Evolutionary conservation across 371 early-diverging fungal species (phyloP).

Genomic region (Nematocida ironsii): DNA sequence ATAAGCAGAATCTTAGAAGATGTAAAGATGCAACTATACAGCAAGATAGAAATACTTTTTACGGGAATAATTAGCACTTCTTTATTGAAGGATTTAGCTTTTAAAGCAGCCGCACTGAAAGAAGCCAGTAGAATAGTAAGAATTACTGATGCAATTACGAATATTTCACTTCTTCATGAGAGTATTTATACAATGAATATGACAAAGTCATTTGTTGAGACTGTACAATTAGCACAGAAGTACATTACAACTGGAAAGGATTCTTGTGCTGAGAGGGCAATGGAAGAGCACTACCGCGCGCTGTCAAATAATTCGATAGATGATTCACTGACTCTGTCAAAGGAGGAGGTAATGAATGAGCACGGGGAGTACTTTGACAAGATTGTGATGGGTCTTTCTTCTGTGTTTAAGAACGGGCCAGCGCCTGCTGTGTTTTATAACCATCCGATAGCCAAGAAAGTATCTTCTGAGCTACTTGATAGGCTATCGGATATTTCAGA

Average conservation of each 20-base stretch:
- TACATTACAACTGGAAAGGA: neutral
- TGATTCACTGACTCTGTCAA: neutral
- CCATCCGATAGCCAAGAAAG: neutral
- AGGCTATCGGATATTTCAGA: conserved; percentile 11
- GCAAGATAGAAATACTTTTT: conserved; percentile 88
- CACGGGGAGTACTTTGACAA: neutral
- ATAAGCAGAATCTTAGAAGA: conserved; percentile 79
- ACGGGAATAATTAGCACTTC: conserved; percentile 79
- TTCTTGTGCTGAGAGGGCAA: neutral
- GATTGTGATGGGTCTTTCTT: neutral
- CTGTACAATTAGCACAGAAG: neutral
- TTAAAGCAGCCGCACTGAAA: conserved; percentile 67
- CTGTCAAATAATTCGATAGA: neutral
- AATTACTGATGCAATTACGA: conserved; percentile 90
- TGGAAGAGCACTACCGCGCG: neutral
- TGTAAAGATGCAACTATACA: conserved; percentile 80
- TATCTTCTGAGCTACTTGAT: conserved; percentile 1
- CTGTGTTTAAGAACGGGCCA: neutral
- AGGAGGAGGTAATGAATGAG: conserved; percentile 4
- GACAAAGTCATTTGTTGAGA: conserved; percentile 73
- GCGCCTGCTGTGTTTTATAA: conserved; percentile 5
- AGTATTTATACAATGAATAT: conserved; percentile 88
- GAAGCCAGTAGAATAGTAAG: conserved; percentile 60
- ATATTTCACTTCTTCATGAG: conserved; percentile 82
- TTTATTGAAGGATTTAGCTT: conserved; percentile 86